Base-by-base conservation (phyloP, 768 basidiomycete species). In the Melanogaster broomeanus region DNA sequence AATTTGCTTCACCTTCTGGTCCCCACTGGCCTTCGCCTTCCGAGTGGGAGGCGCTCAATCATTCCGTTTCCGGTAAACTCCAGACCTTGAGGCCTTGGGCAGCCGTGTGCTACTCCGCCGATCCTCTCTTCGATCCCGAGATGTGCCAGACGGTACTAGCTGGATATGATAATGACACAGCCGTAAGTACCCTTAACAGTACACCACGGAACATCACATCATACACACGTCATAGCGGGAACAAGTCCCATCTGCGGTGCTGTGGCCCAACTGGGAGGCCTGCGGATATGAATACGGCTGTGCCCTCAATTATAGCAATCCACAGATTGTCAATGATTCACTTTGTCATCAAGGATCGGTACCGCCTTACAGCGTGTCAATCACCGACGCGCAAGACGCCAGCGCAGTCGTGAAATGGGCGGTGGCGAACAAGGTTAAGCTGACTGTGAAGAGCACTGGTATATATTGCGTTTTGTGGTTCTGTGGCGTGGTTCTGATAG, bases 371-470 rank as follows among this genome's bases (percentile, higher is more conserved):
- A 49, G 60, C 10, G n/a, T 59, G 3, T 46, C 51, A 5, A 56
- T 62, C 39, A 41, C 40, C 7, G 50, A 28, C 31, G 57, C 61
- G 16, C 44, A 52, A 33, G 61, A 59, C 6, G 60, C 61, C 5
- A 62, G 60, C 21, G 18, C 37, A 13, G 3, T 62, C 25, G 46
- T 61, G 19, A 46, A 49, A 6, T 62, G 61, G 60, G 61, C 61
- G 5, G 43, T 48, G 3, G n/a, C 35, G 0, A 52, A 62, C 37
- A 34, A 45, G 2, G 41, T 62, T 1, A 62, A 56, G 12, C 31
- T 62, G 9, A 59, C 61, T 1, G 45, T 62, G 11, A 62, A 62
- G 51, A 62, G 54, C 44, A 62, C 61, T 0, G 60, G 60, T 61
- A 13, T 3, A 52, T 19, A 35, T 13, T 40, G 3, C 8, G 15